Evolutionary conservation across 176 grass and related monocot species (phyloP).

Genomic region (Leersia perrieri): DNA sequence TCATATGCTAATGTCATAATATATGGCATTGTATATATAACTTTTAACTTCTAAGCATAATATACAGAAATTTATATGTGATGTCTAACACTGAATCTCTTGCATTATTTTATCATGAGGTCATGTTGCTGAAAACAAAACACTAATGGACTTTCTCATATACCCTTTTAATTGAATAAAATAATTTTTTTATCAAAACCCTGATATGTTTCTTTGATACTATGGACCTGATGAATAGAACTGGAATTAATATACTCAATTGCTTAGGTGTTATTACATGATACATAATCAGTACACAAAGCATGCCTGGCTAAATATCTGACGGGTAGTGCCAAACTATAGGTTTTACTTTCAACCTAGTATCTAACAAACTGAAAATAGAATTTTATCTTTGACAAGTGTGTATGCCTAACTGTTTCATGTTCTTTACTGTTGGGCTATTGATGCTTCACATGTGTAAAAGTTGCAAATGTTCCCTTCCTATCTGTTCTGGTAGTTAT

Average conservation of each 20-base stretch:
- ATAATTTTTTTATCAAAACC: not conserved
- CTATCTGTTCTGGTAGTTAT: not conserved
- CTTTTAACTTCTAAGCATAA: not conserved
- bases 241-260: not conserved
- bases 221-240: not conserved
- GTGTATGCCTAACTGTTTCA: not conserved
- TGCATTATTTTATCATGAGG: not conserved
- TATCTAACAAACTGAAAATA: not conserved
- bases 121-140: not conserved
- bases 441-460: too few relatives aligned
- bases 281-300: not conserved
- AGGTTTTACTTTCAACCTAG: not conserved
- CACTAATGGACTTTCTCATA: not conserved
- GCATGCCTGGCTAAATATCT: not conserved
- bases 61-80: not conserved
- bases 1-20: slow-evolving; percentile 4
- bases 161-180: not conserved
- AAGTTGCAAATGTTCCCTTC: not conserved
- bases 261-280: not conserved
- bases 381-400: not conserved
- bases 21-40: not conserved
- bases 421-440: not conserved
- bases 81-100: not conserved
- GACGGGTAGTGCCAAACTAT: not conserved
- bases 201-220: not conserved